A percentile compares a stretch with the other conserved stretches of the same genome.
Evolutionary conservation across 73 alveolate genomes (phyloP).

Genomic region (Tetrahymena thermophila): DNA sequence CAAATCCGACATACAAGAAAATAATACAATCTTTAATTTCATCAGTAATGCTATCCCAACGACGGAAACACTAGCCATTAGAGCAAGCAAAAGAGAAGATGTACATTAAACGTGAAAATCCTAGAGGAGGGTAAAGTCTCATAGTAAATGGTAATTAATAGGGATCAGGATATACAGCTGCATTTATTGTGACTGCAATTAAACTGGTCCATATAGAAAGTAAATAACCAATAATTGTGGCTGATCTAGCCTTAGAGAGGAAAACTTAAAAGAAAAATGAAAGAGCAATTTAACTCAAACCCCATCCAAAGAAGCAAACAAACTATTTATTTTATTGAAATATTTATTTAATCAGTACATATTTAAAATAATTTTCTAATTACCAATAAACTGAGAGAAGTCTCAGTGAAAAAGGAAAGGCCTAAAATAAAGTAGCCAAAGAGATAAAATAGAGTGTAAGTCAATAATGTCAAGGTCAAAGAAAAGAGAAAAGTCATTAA

Average conservation of each 20-base stretch:
- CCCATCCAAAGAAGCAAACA: constrained; percentile 85
- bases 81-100: constrained; percentile 80
- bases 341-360: constrained; percentile 74
- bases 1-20: constrained; percentile 58
- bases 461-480: constrained; percentile 58
- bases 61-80: constrained; percentile 65
- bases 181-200: constrained; percentile 66
- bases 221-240: constrained; percentile 87
- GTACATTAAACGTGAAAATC: constrained; percentile 78
- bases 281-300: constrained; percentile 84
- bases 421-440: constrained; percentile 67
- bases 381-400: constrained; percentile 61
- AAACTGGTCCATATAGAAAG: constrained; percentile 75
- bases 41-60: constrained; percentile 50
- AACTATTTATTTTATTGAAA: constrained; percentile 66
- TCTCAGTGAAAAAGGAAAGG: constrained; percentile 66
- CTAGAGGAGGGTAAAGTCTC: constrained; percentile 68
- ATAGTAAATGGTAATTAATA: constrained; percentile 65
- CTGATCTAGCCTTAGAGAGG: constrained; percentile 84
- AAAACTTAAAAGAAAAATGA: constrained; percentile 90
- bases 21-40: constrained; percentile 70
- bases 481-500: constrained; percentile 64
- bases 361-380: constrained; percentile 72
- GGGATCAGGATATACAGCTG: constrained; percentile 83
- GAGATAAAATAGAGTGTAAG: constrained; percentile 55